A percentile compares a stretch with the other conserved stretches of the same genome.
phyloP scores from a whole-genome alignment of 2,329 filamentous ascomycete genomes.

The Fusarium phyllophilum region DNA sequence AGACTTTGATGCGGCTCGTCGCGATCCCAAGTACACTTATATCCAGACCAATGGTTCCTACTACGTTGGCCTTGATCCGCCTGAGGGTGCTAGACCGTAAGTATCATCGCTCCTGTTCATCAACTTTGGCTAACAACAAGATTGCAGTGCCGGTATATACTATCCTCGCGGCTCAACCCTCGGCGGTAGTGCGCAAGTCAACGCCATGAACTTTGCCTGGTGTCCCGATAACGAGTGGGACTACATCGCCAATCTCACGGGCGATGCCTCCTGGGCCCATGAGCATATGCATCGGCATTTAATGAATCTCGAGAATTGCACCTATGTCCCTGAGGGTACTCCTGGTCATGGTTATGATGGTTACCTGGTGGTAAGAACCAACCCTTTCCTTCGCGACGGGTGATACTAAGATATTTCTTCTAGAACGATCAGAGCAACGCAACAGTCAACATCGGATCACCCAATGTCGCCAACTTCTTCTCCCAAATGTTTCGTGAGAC shows the following conservation, averaged over 20 bases:
- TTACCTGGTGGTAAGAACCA: background rate
- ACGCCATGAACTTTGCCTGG: slow-evolving; percentile 9
- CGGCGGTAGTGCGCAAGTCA: background rate
- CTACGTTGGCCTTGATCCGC: slow-evolving; percentile 9
- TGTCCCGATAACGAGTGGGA: slow-evolving; percentile 2
- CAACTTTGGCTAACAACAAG: accelerated
- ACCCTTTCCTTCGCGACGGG: accelerated
- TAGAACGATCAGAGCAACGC: background rate
- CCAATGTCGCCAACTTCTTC: background rate
- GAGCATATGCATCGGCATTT: background rate
- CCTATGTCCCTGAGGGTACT: background rate
- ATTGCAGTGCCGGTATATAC: background rate
- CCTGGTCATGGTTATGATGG: background rate
- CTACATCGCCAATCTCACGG: background rate
- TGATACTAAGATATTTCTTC: accelerated
- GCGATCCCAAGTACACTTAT: slow-evolving; percentile 10
- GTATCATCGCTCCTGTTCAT: accelerated
- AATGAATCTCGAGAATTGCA: background rate
- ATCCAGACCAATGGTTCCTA: slow-evolving; percentile 10
- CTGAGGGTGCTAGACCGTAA: background rate
- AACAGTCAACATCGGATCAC: background rate
- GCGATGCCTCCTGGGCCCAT: background rate
- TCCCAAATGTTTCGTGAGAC: background rate
- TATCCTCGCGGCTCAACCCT: slow-evolving; percentile 10
- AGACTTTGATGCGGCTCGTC: slow-evolving; percentile 2